Percentiles rank a stretch among this genome's conserved stretches.
These are phyloP conservation scores for Hibiscus syriacus DNA, from an alignment of 345 rosid species.

Conservation along the genomic window DNA sequence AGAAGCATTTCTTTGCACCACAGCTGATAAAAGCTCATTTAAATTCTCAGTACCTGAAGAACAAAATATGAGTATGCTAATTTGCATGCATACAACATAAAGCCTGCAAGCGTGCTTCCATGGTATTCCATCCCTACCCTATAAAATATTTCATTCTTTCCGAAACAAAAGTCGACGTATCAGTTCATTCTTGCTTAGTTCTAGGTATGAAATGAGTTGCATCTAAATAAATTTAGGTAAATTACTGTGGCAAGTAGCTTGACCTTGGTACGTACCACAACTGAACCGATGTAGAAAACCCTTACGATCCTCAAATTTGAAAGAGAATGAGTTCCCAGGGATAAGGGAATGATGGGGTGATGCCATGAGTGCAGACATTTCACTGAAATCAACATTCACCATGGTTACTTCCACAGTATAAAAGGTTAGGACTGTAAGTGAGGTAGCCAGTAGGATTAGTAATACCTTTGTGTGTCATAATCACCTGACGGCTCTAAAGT, in stretches of 20 bases:
- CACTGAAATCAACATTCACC: conserved; percentile 40
- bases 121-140: neutral
- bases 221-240: neutral
- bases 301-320: conserved; percentile 75
- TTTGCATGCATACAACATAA: neutral
- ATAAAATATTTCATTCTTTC: neutral
- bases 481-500: conserved; percentile 87
- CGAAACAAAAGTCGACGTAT: neutral
- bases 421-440: neutral
- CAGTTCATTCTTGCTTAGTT: neutral
- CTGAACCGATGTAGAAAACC: conserved; percentile 87
- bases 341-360: conserved; percentile 67
- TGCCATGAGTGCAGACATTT: conserved; percentile 67
- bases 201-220: neutral
- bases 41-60: conserved; percentile 50
- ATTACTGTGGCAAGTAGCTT: neutral
- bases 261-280: conserved; percentile 38
- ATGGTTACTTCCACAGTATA: conserved; percentile 18
- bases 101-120: neutral
- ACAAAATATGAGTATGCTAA: neutral
- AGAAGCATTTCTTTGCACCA: conserved; percentile 63
- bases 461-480: conserved; percentile 80
- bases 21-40: conserved; percentile 57
- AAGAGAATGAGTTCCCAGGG: conserved; percentile 71
- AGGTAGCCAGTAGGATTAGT: conserved; percentile 9